A percentile compares a stretch with the other conserved stretches of the same genome.
Conservation (phyloP, 805 yeast species). For the Yueomyces sp. region DNA sequence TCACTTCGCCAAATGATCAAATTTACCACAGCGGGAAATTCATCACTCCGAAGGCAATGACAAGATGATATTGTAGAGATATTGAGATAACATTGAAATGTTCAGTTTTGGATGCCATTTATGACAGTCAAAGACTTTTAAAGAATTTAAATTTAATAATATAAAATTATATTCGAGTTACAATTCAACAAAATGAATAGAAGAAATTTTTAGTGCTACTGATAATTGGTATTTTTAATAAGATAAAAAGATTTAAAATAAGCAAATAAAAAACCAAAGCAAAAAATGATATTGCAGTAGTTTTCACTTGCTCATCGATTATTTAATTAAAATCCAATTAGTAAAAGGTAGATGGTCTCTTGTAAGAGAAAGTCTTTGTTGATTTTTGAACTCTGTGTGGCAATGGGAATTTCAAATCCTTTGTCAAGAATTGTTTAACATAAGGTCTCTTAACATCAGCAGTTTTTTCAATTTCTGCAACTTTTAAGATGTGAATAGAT, state of each 20-base stretch:
- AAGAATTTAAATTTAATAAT: no score
- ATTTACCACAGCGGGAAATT: no score
- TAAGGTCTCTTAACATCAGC: constrained; percentile 99
- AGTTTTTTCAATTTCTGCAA: constrained; percentile 95
- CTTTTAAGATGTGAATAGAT: constrained; percentile 98
- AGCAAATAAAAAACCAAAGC: not conserved
- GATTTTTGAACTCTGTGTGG: constrained; percentile 98
- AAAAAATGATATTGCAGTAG: not conserved
- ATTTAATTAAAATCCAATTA: constrained; percentile 26
- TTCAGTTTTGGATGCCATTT: no score
- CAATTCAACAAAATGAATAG: no score
- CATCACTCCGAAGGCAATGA: no score
- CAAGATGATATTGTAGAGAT: no score
- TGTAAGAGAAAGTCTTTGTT: constrained; percentile 74
- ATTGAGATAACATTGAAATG: no score
- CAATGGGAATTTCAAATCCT: constrained; percentile 98
- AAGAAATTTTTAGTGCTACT: no score
- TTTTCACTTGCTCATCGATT: not conserved
- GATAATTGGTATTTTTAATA: no score
- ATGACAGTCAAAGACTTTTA: no score
- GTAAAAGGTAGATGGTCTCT: constrained; percentile 96
- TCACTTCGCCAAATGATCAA: no score
- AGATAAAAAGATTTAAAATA: constrained; percentile 1
- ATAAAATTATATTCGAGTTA: no score
- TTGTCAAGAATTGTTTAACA: constrained; percentile 91